Evolutionary conservation across 345 rosid genomes (phyloP).

Genomic region (Bruguiera parviflora): DNA sequence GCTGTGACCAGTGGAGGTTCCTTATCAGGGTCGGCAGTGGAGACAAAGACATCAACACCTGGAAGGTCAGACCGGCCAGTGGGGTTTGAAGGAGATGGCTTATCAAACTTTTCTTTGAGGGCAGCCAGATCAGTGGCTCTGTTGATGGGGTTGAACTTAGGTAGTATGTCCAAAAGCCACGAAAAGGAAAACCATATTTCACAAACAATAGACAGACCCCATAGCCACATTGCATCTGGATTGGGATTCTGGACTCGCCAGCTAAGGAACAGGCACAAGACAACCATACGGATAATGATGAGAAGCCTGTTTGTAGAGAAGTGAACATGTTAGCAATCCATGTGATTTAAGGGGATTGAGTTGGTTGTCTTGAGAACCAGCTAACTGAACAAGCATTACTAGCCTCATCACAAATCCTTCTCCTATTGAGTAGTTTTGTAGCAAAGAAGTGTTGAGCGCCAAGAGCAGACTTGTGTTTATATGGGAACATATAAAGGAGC

Average conservation of each 20-base stretch:
- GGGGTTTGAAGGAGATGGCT: slow-evolving; percentile 69
- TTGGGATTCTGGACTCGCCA: slow-evolving; percentile 85
- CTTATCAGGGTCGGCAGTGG: slow-evolving; percentile 89
- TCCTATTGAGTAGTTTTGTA: no score
- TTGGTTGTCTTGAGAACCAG: neutral
- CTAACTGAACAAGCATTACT: no score
- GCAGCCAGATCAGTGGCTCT: slow-evolving; percentile 78
- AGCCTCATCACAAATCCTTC: no score
- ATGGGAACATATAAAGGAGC: no score
- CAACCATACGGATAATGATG: slow-evolving; percentile 47
- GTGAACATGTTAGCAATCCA: neutral
- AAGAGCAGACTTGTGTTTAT: no score
- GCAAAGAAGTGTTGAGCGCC: no score
- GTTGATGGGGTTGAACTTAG: slow-evolving; percentile 81
- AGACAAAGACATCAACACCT: slow-evolving; percentile 71
- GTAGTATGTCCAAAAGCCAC: slow-evolving; percentile 79
- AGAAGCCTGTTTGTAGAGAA: slow-evolving; percentile 43
- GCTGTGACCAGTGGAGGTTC: slow-evolving; percentile 93
- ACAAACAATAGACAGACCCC: slow-evolving; percentile 77
- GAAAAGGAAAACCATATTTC: slow-evolving; percentile 96
- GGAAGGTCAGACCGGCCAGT: slow-evolving; percentile 88
- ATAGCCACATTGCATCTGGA: slow-evolving; percentile 79
- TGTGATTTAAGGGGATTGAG: neutral
- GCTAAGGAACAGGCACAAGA: slow-evolving; percentile 49
- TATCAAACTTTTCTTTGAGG: slow-evolving; percentile 72